Conservation (phyloP, 2,329 filamentous ascomycete genomes). For the Orbilia quercus region DNA sequence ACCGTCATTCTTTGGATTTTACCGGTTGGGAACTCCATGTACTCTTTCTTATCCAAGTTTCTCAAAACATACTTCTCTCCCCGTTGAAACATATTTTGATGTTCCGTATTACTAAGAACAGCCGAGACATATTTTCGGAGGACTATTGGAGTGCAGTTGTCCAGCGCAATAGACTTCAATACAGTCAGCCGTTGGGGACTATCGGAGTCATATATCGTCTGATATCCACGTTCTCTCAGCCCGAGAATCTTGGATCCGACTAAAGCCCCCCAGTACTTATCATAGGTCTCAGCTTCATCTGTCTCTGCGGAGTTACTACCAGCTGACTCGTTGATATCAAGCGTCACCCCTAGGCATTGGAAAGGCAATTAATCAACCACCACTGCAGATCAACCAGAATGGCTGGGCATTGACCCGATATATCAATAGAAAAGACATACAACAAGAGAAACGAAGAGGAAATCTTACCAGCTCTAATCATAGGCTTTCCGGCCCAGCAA, state of each 20-base stretch:
- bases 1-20: conserved; percentile 7
- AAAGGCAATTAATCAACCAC: not conserved
- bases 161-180: conserved; percentile 1
- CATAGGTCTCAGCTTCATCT: conserved; percentile 6
- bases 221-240: conserved; percentile 24
- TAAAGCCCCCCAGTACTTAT: conserved; percentile 1
- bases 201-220: conserved; percentile 45
- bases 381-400: too few relatives aligned
- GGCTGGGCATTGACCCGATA: too few relatives aligned
- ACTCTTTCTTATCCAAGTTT: conserved; percentile 37
- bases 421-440: too few relatives aligned
- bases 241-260: conserved; percentile 22
- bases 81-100: conserved; percentile 37
- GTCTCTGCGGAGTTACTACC: not conserved
- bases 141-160: not conserved
- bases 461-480: conserved; percentile 30
- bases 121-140: conserved; percentile 16
- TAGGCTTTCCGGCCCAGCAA: conserved; percentile 30
- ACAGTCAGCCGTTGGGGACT: conserved; percentile 11
- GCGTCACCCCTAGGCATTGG: not conserved
- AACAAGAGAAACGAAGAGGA: not conserved
- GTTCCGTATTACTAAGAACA: conserved; percentile 24
- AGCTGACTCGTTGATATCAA: conserved; percentile 5
- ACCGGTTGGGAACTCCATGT: conserved; percentile 20
- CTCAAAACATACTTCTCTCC: conserved; percentile 22